These are phyloP conservation scores for Limtongia smithiae DNA, from an alignment of 805 yeast species.

Conservation along the genomic window DNA sequence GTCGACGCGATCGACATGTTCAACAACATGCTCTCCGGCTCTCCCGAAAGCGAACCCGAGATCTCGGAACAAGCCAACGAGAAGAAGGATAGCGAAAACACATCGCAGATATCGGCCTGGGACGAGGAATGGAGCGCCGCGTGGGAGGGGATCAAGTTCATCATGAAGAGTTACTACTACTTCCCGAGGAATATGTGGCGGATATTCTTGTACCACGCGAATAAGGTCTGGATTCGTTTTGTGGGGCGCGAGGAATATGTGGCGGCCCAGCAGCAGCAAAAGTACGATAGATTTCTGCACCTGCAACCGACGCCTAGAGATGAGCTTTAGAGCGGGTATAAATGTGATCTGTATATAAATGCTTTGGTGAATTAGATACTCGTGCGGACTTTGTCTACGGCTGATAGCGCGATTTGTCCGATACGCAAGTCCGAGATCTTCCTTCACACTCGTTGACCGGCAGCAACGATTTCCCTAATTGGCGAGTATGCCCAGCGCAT, in stretches of 20 bases:
- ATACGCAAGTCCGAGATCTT: no score
- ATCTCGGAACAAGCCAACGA: constrained; percentile 1
- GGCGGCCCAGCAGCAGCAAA: constrained; percentile 2
- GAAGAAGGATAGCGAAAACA: constrained; percentile 6
- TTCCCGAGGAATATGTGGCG: constrained; percentile 64
- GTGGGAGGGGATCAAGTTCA: constrained; percentile 58
- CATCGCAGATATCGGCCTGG: constrained; percentile 34
- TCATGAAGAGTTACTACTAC: constrained; percentile 59
- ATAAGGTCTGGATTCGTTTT: constrained; percentile 67
- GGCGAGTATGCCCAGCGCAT: no score
- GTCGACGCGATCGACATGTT: constrained; percentile 71
- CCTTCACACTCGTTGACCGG: no score
- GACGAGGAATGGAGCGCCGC: constrained; percentile 51
- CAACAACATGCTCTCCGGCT: constrained; percentile 27
- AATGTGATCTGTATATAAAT: no score
- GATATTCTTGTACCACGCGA: constrained; percentile 47
- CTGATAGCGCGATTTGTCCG: no score
- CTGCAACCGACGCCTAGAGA: not conserved
- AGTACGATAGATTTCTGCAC: constrained; percentile 1
- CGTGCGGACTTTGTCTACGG: no score
- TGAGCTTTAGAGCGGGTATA: no score
- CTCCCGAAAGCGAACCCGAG: not conserved
- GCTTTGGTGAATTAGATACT: no score
- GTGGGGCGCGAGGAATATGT: constrained; percentile 50
- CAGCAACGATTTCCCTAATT: no score